Evolutionary conservation across 148 eudicot species (phyloP).

Genomic region (Limonium bicolor): DNA sequence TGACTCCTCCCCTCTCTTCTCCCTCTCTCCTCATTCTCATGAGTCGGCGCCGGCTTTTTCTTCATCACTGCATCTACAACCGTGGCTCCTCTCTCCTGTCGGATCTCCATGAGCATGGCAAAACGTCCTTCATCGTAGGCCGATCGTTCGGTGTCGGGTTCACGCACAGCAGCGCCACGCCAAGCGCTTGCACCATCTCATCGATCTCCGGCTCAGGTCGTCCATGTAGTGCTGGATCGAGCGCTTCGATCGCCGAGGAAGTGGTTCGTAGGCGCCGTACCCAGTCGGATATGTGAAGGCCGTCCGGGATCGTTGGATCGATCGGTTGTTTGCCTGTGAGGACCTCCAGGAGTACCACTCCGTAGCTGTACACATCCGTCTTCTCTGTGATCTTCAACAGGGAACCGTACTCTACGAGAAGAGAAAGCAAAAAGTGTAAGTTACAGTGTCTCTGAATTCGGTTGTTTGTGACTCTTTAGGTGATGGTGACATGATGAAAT

Average conservation of each 20-base stretch:
- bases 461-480: no score
- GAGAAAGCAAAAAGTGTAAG: no score
- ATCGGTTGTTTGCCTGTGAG: constrained; percentile 73
- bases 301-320: constrained; percentile 66
- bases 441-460: no score
- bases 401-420: constrained; percentile 54
- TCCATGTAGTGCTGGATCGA: constrained; percentile 34
- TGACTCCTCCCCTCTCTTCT: not conserved
- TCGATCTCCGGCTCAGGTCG: constrained; percentile 41
- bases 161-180: constrained; percentile 53
- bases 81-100: constrained; percentile 25
- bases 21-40: not conserved
- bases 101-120: constrained; percentile 63
- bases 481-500: not conserved
- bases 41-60: not conserved
- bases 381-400: constrained; percentile 73
- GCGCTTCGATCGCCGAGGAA: constrained; percentile 27
- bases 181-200: constrained; percentile 58
- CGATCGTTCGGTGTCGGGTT: constrained; percentile 47
- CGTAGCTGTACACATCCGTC: constrained; percentile 75
- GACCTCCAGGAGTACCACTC: constrained; percentile 66
- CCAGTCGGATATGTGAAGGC: constrained; percentile 67
- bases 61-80: not conserved
- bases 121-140: constrained; percentile 78
- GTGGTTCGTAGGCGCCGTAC: constrained; percentile 26